Percentiles rank a stretch among this genome's conserved stretches.
These are phyloP conservation scores for Kwoniella bestiolae DNA, from an alignment of 768 basidiomycete genomes.

Conservation along the genomic window DNA sequence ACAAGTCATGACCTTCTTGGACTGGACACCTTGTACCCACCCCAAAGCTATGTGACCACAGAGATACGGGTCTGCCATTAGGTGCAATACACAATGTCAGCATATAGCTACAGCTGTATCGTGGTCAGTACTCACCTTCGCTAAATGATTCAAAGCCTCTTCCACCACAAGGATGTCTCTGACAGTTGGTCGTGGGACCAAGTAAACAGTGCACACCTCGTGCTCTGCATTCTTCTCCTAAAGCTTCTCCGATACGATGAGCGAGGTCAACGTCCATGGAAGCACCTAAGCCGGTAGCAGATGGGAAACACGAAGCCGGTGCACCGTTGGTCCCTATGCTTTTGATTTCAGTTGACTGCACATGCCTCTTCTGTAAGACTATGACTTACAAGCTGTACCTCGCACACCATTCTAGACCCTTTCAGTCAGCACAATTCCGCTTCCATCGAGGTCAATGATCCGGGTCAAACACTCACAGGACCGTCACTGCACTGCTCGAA, in stretches of 20 bases:
- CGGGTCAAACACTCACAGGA: conserved; percentile 21
- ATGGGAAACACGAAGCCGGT: conserved; percentile 66
- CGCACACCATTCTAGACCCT: conserved; percentile 32
- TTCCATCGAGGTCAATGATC: background rate
- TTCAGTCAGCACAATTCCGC: background rate
- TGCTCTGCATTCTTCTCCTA: conserved; percentile 65
- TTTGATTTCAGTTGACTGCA: background rate
- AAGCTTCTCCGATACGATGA: conserved; percentile 61
- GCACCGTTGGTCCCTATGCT: conserved; percentile 65
- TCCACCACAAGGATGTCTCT: conserved; percentile 61
- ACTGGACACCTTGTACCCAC: conserved; percentile 77
- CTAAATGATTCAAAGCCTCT: conserved; percentile 58
- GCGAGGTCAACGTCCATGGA: conserved; percentile 66
- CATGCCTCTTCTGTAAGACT: background rate
- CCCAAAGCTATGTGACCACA: conserved; percentile 72
- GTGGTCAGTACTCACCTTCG: conserved; percentile 27
- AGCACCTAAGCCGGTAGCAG: conserved; percentile 65
- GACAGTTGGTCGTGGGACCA: conserved; percentile 83
- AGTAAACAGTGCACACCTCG: conserved; percentile 63
- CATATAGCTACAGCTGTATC: too few relatives aligned
- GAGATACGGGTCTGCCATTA: conserved; percentile 71
- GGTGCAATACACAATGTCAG: too few relatives aligned
- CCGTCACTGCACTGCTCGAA: conserved; percentile 31
- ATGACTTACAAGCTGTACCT: conserved; percentile 35
- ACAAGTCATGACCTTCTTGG: conserved; percentile 69